Evolutionary conservation across 331 rosid species (phyloP), one percentile per base, ranked within the genome.

Genomic region (Pyracantha coccinea): DNA sequence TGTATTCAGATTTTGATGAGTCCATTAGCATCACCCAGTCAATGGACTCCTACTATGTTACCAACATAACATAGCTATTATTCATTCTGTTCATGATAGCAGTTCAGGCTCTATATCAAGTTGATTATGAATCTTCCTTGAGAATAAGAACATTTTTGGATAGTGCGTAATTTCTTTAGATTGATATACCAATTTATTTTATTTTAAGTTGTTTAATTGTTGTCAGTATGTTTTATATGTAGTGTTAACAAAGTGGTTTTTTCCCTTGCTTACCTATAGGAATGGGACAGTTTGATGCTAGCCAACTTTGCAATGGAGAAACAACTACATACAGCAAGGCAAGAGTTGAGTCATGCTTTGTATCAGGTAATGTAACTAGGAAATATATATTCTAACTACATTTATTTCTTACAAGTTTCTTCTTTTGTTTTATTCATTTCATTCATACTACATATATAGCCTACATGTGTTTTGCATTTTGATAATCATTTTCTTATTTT

Each of bases 311-410:
- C 98, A 5, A 81, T 91, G 86, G 98, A 91, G 88, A 92, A 92
- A 81, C 99, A 95, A 73, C 84, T 95, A 72, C 99, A 92, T 83
- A 90, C 97, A 32, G 99, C 97, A 62, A 90, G 99, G 79, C 99
- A 95, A 87, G 99, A 95, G 85, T 86, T 95, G 17, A 95, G 99
- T 85, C 99, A 95, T 76, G 99, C 99, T 77, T 68, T 95, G 67
- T 95, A 95, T 84, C 99, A 95, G 93, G 99, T 92, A 85, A 78
- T 77, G 47, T 58, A 25, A 35, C 72, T 54, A 21, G 47, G 45
- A 45, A 24, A 54, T 59, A 45, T 47, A 20, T 25, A 6, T 66
- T 8, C 54, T 38, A 21, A 61, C 11, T 25, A 61, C 66, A 63
- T 16, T 16, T 28, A 5, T 8, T 63, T 19, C 24, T 29, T 8